Evolutionary conservation across 805 yeast species (phyloP), one percentile per base, ranked within the genome.

Genomic region (Schwanniomyces sp.): DNA sequence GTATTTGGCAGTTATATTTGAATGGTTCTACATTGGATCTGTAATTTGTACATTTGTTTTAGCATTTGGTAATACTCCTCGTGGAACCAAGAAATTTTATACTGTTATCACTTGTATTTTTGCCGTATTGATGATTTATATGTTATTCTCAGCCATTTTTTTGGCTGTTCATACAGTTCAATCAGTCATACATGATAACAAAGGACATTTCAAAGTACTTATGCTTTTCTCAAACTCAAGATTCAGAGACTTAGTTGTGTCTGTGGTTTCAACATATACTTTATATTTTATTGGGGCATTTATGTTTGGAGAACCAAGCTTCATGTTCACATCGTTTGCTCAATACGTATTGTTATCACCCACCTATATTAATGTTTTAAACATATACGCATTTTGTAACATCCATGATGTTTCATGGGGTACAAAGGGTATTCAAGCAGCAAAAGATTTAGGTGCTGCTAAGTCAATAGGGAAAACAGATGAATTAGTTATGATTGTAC

Each of bases 341-440:
- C 99, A 92, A 67, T 92, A 92, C 62, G 65, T 92, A 49, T 67
- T 92, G 51, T 67, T 92, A 48, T 84, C 91, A 52, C 99, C 99
- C 0, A 82, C 95, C 0, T 94, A 91, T 65, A 84, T 91, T 67
- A 91, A 92, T 60, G 92, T 91, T 45, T 74, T 92, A 62, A 91
- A 90, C 66, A 92, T 92, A 51, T 92, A 92, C 68, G 96, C 98
- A 2, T 91, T 92, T 65, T 91, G 97, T 74, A 92, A 92, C 67
- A 86, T 92, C 51, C 96, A 92, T 66, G 99, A 92, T 72, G 84
- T 92, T 41, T 88, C 97, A 6, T 92, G 98, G 98, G 98, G 98
- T 64, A 92, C 96, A 4, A 89, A 91, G 65, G 96, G 96, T 41
- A 89, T 85, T 43, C 82, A 81, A 9, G 57, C 56, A 43, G 82